These are phyloP conservation scores for Pseudogymnoascus sp. DNA, from an alignment of 2,329 filamentous ascomycete species.

Conservation along the genomic window DNA sequence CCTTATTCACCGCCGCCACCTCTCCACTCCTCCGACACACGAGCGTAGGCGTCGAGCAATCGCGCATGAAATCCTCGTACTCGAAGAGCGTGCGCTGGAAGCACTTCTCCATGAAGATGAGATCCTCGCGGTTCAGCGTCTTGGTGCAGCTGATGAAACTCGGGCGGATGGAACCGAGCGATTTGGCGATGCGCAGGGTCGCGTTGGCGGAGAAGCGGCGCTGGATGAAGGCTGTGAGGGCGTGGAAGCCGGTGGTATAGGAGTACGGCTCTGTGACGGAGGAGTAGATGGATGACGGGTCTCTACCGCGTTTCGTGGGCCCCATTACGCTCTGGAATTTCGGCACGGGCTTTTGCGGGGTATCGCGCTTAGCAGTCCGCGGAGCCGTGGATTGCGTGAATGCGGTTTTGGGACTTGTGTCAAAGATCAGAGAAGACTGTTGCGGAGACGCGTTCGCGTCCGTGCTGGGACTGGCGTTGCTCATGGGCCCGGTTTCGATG, in stretches of 20 bases:
- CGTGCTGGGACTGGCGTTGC: conserved; percentile 56
- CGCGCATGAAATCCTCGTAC: conserved; percentile 85
- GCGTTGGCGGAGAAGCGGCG: conserved; percentile 71
- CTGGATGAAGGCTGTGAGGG: conserved; percentile 71
- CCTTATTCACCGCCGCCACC: conserved; percentile 90
- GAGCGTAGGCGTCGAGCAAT: conserved; percentile 82
- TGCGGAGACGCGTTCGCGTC: conserved; percentile 55
- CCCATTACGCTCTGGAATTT: conserved; percentile 25
- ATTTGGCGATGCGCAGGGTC: conserved; percentile 74
- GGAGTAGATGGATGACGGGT: conserved; percentile 81
- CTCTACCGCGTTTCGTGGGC: conserved; percentile 49
- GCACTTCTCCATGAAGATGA: conserved; percentile 96
- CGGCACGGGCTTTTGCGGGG: conserved; percentile 11
- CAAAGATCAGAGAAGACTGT: conserved; percentile 44
- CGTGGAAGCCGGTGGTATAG: conserved; percentile 86
- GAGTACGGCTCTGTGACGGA: conserved; percentile 85
- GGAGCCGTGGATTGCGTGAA: conserved; percentile 12
- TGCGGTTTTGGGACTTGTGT: conserved; percentile 43
- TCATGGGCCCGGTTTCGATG: conserved; percentile 54
- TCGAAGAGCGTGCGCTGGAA: conserved; percentile 89
- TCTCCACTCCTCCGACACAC: conserved; percentile 89
- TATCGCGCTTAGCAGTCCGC: conserved; percentile 23
- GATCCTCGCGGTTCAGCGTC: conserved; percentile 77
- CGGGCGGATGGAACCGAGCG: conserved; percentile 80
- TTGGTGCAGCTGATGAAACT: conserved; percentile 89